Base-by-base conservation (phyloP, 108 stramenopile species). In the Epipyxis sp. region DNA sequence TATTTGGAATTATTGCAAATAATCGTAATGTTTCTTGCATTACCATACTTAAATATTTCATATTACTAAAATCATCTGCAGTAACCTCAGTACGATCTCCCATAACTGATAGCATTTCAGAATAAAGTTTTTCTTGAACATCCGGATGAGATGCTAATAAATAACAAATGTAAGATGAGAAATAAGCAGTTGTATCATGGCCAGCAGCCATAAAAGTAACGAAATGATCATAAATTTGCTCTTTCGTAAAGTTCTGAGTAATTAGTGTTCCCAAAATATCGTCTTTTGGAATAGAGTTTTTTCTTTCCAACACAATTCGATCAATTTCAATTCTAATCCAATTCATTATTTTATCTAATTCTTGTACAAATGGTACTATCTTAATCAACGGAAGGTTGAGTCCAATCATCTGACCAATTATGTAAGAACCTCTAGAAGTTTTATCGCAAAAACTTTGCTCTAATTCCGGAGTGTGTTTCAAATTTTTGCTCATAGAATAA, bases 141-240 rank as follows among this genome's bases (percentile, higher is more conserved):
- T 59, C 59, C 10, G 25, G 59, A 39, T 77, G 20, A n/a, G n/a
- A 1, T 25, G 57, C 58, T 20, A 77, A 35, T 39, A 77, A 3
- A 59, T 62, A 65, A 3, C 37, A 16, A 6, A 77, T 39, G 61
- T 62, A 77, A 20, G 57, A 59, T 27, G 40, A 39, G 25, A 77
- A 77, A 39, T 45, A 59, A 20, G 76, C 1, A 25, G 76, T 77
- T 37, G 76, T 77, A 39, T 77, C 59, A 39, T 62, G 59, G 6
- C 59, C 76, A 10, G 76, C 76, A 3, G 34, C 10, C 76, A 77
- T 20, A 10, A 59, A 25, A 3, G 76, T 45, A 20, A 3, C n/a
- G 29, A 77, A 45, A 3, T 65, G 61, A 30, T 77, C 44, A 2
- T n/a, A 2, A 1, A 59, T 59, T 39, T 77, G 58, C 1, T 42